Evolutionary conservation across 768 basidiomycete species (phyloP), one percentile per base, ranked within the genome.

Genomic region (Thelephora ganbajun): DNA sequence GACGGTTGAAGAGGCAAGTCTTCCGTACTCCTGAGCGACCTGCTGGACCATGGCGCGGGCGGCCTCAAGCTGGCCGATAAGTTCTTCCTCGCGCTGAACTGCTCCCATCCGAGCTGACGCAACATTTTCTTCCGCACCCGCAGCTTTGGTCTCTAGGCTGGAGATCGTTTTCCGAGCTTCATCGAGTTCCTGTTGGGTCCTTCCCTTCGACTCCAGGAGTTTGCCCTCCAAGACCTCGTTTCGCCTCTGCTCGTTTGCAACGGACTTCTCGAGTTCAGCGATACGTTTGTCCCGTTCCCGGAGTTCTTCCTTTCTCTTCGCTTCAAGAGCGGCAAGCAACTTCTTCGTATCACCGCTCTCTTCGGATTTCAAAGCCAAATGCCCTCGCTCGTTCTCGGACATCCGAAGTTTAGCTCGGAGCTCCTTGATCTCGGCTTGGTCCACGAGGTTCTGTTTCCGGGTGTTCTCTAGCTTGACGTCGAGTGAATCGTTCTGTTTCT

Each of bases 341-440:
- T 71, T 75, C 56, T 70, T 77, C 11, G 69, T 51, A 4, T 83
- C 79, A 1, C 57, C 62, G 0, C 65, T 59, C 46, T 80, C 80
- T 7, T 63, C 67, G 35, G 75, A 75, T 50, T 79, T 79, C 1
- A 67, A 59, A 3, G 68, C 59, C 4, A 76, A 57, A 51, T 77
- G 76, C 11, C 64, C 56, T 30, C 71, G 70, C 49, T 80, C 80
- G 48, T 77, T 71, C 51, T 85, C 83, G 4, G 57, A 66, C 44
- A 64, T 57, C 14, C 77, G 70, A 26, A 84, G 63, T 59, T 79
- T 83, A 35, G 67, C 57, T 13, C 75, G 72, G 4, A 82, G 58
- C 18, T 78, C 80, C 55, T 76, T 83, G 56, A 83, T 57, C 58
- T 85, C 81, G 0, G 66, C 61, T 55, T 82, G 76, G 49, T 82